Evolutionary conservation across 2,329 filamentous ascomycete genomes (phyloP).

Genomic region (Madurella mycetomatis): DNA sequence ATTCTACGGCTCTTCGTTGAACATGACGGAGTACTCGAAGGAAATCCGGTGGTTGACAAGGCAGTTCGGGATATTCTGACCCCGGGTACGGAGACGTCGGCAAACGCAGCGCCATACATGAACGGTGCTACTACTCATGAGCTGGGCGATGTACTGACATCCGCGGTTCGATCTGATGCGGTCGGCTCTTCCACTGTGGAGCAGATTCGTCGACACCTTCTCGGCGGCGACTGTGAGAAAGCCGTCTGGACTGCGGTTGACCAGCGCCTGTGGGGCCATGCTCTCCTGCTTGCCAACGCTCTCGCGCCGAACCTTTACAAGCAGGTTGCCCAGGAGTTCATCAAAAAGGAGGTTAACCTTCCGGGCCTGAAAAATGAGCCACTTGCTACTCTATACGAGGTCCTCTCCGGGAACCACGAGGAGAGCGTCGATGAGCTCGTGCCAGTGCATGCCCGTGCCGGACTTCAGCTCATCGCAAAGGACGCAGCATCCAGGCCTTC

Average conservation of each 20-base stretch:
- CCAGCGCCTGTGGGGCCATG: constrained; percentile 92
- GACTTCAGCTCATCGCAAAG: constrained; percentile 86
- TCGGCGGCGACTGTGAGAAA: constrained; percentile 80
- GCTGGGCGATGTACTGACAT: constrained; percentile 24
- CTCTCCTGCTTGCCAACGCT: constrained; percentile 78
- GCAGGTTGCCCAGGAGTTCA: constrained; percentile 90
- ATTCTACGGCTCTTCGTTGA: constrained; percentile 78
- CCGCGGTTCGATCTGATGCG: constrained; percentile 47
- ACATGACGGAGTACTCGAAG: constrained; percentile 77
- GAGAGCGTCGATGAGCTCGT: constrained; percentile 96
- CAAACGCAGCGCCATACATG: constrained; percentile 25
- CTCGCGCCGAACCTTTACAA: constrained; percentile 83
- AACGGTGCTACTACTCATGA: constrained; percentile 22
- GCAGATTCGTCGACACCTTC: constrained; percentile 66
- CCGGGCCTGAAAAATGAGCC: constrained; percentile 77
- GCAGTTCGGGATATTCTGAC: constrained; percentile 71
- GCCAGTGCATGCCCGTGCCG: constrained; percentile 84
- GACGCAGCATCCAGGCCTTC: constrained; percentile 55
- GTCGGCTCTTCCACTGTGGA: constrained; percentile 67
- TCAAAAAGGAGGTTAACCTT: constrained; percentile 88
- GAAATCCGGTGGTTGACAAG: constrained; percentile 64
- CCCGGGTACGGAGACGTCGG: constrained; percentile 43
- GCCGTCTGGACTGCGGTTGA: constrained; percentile 93
- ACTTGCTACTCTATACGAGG: constrained; percentile 84
- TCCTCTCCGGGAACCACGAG: constrained; percentile 88